phyloP scores from a whole-genome alignment of 768 basidiomycete species.

The Pisolithus sp. region DNA sequence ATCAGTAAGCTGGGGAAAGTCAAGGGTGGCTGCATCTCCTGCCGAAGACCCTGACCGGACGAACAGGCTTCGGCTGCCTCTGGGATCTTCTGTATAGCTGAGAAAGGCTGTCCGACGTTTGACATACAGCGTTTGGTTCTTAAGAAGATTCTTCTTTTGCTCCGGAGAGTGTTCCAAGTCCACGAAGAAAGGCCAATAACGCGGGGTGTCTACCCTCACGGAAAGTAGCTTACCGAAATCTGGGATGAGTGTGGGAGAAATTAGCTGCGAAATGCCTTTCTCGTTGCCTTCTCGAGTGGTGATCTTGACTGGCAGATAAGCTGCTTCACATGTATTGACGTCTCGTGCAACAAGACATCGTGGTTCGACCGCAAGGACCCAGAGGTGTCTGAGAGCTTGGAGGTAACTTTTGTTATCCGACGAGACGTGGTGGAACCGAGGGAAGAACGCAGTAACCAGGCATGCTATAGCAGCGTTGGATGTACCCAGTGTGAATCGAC shows the following conservation, averaged over 20 bases:
- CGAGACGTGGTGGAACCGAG: slow-evolving; percentile 71
- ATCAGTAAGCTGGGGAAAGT: slow-evolving; percentile 73
- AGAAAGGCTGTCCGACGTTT: slow-evolving; percentile 90
- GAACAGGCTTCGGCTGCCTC: slow-evolving; percentile 87
- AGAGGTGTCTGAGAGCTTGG: slow-evolving; percentile 90
- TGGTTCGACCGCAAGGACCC: slow-evolving; percentile 95
- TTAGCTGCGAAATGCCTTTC: slow-evolving; percentile 66
- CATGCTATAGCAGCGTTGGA: slow-evolving; percentile 89
- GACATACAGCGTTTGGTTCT: slow-evolving; percentile 80
- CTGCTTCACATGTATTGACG: slow-evolving; percentile 84
- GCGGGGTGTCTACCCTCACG: slow-evolving; percentile 85
- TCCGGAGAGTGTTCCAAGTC: slow-evolving; percentile 62
- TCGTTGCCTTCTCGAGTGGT: slow-evolving; percentile 62
- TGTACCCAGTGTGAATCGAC: slow-evolving; percentile 85
- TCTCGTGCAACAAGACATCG: slow-evolving; percentile 88
- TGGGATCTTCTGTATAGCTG: slow-evolving; percentile 89
- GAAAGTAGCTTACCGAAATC: slow-evolving; percentile 77
- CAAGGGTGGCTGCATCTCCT: slow-evolving; percentile 78
- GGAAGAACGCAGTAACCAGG: slow-evolving; percentile 88
- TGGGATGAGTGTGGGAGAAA: slow-evolving; percentile 89
- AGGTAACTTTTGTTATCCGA: slow-evolving; percentile 87
- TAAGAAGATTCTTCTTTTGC: slow-evolving; percentile 64
- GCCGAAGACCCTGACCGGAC: slow-evolving; percentile 81
- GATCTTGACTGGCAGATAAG: slow-evolving; percentile 90
- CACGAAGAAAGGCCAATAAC: slow-evolving; percentile 92